These are phyloP conservation scores for Lolium perenne DNA, from an alignment of 176 grass and related monocot genomes.

Conservation along the genomic window DNA sequence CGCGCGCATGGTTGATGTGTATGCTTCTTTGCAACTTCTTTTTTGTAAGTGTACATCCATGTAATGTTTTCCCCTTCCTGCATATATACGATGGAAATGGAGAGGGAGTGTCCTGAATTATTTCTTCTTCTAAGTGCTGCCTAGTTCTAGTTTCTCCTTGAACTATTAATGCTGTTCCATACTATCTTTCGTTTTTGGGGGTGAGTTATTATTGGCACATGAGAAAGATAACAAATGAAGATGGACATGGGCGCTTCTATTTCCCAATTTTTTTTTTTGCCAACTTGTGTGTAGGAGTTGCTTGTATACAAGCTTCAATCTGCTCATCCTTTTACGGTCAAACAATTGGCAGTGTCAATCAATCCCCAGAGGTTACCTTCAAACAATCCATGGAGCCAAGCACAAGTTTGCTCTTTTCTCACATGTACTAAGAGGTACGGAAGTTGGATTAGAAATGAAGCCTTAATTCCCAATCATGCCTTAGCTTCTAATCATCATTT, in stretches of 20 bases:
- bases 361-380: conserved; percentile 35
- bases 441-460: conserved; percentile 43
- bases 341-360: background rate
- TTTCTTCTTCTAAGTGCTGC: conserved; percentile 2
- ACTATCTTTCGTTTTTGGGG: background rate
- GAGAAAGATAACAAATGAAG: conserved; percentile 22
- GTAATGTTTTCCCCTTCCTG: conserved; percentile 51
- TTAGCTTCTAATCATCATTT: conserved; percentile 50
- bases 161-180: background rate
- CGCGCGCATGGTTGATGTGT: conserved; percentile 38
- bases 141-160: background rate
- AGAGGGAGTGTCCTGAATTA: conserved; percentile 44
- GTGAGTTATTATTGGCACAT: conserved; percentile 10
- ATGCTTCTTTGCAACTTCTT: conserved; percentile 3
- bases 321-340: conserved; percentile 6
- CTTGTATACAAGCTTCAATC: conserved; percentile 1
- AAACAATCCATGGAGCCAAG: conserved; percentile 28
- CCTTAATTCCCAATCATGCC: conserved; percentile 43
- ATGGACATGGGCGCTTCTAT: background rate
- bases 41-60: conserved; percentile 54
- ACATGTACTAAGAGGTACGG: conserved; percentile 3
- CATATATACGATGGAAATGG: conserved; percentile 32
- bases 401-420: conserved; percentile 37
- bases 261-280: background rate
- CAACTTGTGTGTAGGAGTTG: conserved; percentile 12